These are phyloP conservation scores for Pontederia paniculata DNA, from an alignment of 176 grass and related monocot genomes.

Conservation along the genomic window DNA sequence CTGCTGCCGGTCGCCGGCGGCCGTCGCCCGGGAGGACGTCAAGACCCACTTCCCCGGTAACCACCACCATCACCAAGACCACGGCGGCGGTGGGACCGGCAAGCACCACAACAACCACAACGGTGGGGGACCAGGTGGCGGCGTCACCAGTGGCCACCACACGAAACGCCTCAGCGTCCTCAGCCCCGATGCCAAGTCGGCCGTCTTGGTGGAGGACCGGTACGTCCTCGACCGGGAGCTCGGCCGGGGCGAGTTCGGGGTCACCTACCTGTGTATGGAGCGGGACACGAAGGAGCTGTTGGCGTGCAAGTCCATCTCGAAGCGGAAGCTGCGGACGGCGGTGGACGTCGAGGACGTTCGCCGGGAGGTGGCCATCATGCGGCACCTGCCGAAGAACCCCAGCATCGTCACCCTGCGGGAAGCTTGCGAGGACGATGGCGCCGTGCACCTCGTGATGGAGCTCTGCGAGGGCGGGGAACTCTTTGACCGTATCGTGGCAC, in stretches of 20 bases:
- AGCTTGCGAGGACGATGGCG: conserved; percentile 89
- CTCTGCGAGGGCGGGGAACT: conserved; percentile 99
- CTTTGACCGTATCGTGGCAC: conserved; percentile 93
- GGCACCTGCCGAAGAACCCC: conserved; percentile 66
- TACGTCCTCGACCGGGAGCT: conserved; percentile 84
- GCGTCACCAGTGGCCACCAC: conserved; percentile 13
- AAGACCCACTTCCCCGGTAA: conserved; percentile 55
- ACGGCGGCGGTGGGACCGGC: conserved; percentile 37
- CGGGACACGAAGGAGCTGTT: conserved; percentile 68
- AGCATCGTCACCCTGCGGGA: conserved; percentile 70
- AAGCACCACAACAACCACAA: conserved; percentile 34
- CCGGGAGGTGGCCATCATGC: conserved; percentile 96
- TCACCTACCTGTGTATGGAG: conserved; percentile 95
- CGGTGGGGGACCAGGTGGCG: not conserved
- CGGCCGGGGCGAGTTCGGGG: conserved; percentile 94
- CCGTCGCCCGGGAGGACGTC: conserved; percentile 86
- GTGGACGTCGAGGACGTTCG: conserved; percentile 99
- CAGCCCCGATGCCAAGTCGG: conserved; percentile 33
- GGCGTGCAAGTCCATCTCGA: conserved; percentile 99
- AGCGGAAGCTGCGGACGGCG: conserved; percentile 81
- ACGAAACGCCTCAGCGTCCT: conserved; percentile 70
- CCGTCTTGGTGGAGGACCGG: conserved; percentile 63
- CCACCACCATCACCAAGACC: conserved; percentile 6
- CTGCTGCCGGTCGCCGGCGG: conserved; percentile 92
- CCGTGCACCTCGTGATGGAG: conserved; percentile 98